phyloP scores from a whole-genome alignment of 768 basidiomycete genomes.

The Trichaptum fuscoviolaceum region DNA sequence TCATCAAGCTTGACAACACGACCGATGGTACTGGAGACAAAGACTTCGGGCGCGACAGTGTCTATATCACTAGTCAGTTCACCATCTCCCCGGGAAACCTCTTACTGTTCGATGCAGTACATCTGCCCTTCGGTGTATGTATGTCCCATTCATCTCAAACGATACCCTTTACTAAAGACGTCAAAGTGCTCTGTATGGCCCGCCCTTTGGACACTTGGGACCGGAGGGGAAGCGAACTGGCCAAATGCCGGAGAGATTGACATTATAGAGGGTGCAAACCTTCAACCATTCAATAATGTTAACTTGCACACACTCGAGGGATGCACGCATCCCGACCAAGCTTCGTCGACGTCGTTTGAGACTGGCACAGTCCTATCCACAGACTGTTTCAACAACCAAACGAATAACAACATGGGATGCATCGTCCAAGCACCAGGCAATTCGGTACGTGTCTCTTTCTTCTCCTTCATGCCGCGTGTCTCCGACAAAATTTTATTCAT shows the following conservation, averaged over 20 bases:
- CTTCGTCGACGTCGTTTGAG: not conserved
- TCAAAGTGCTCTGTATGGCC: constrained; percentile 8
- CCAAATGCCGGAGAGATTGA: constrained; percentile 55
- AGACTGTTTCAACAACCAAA: constrained; percentile 2
- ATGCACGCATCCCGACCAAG: constrained; percentile 2
- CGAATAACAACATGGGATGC: constrained; percentile 15
- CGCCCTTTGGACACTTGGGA: constrained; percentile 5
- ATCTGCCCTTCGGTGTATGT: constrained; percentile 15
- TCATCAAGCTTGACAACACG: constrained; percentile 21
- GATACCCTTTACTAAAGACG: not conserved
- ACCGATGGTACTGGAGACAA: constrained; percentile 8
- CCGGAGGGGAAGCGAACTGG: constrained; percentile 4
- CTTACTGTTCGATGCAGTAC: constrained; percentile 12
- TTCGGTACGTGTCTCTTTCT: not conserved
- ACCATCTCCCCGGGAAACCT: constrained; percentile 9
- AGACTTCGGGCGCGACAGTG: constrained; percentile 1
- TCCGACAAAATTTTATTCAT: not conserved
- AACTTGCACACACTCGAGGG: constrained; percentile 47
- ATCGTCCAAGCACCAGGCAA: constrained; percentile 13
- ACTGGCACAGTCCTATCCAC: constrained; percentile 8
- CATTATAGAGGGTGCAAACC: constrained; percentile 68
- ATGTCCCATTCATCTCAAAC: not conserved
- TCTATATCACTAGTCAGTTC: not conserved
- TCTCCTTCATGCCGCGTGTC: not conserved
- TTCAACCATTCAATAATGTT: constrained; percentile 51